Conservation (phyloP, 2,329 filamentous ascomycete species). For the Chaetoscypha palmicola region DNA sequence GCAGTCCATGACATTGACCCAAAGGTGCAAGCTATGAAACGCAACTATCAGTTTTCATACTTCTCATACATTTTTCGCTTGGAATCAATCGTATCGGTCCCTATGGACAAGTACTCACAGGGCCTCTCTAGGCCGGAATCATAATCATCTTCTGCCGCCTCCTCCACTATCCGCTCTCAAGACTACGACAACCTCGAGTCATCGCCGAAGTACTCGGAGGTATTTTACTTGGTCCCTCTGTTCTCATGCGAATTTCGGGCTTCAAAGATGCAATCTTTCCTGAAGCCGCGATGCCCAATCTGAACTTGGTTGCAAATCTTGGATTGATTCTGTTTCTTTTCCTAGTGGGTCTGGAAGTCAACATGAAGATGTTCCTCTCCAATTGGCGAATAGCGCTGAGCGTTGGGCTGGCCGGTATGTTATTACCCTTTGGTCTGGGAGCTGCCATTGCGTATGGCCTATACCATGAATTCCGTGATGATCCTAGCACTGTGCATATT, state of each 20-base stretch:
- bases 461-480: conserved; percentile 59
- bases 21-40: too few relatives aligned
- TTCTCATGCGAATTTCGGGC: conserved; percentile 77
- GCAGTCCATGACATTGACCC: too few relatives aligned
- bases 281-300: conserved; percentile 61
- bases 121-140: conserved; percentile 50
- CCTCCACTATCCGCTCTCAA: conserved; percentile 69
- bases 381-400: conserved; percentile 77
- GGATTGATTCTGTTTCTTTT: conserved; percentile 82
- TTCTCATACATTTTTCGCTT: not conserved
- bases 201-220: conserved; percentile 83
- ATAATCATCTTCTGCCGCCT: conserved; percentile 70
- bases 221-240: conserved; percentile 77
- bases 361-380: conserved; percentile 66
- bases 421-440: conserved; percentile 75
- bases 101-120: too few relatives aligned
- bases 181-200: conserved; percentile 71
- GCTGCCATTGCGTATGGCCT: conserved; percentile 75
- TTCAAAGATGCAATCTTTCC: conserved; percentile 77
- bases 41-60: too few relatives aligned
- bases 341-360: conserved; percentile 80
- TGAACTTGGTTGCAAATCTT: conserved; percentile 74
- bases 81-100: too few relatives aligned
- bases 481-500: conserved; percentile 46
- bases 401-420: conserved; percentile 74